Base-by-base conservation (phyloP, 805 yeast species). In the Schwanniomyces polymorphus region DNA sequence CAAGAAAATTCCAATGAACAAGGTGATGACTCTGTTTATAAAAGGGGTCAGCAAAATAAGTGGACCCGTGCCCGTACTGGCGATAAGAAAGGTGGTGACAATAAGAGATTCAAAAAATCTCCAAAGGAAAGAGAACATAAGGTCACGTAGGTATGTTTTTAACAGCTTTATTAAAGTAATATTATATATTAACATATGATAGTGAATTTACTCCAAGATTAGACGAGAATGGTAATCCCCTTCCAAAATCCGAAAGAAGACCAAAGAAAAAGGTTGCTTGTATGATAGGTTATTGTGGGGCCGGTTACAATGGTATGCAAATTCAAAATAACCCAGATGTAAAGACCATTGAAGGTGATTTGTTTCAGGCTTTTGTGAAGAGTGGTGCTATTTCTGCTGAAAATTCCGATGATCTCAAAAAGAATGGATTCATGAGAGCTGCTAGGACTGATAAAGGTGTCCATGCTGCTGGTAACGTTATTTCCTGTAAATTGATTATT, bases 291-390 rank as follows among this genome's bases (percentile, higher is more conserved):
- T 91, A 91, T 70, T 91, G 97, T 64, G 98, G 98, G 37, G 85
- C 97, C 0, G 97, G 97, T 0, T 91, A 91, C 68, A 94, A 88
- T 65, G 98, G 98, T 7, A 89, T 91, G 96, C 98, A 91, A 67
- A 72, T 86, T 53, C 77, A 73, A 48, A 68, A 68, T 47, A 91
- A 91, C 62, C 95, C 96, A 1, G 95, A 91, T 16, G 81, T 81
- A 37, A 83, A 84, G 62, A 91, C 98, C 17, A 91, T 91, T 54
- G 98, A 91, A 68, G 94, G 91, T 11, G 97, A 88, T 42, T 61
- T 91, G 6, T 92, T 89, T 65, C 76, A 80, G 27, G 97, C 97
- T 0, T 81, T 92, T 61, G 78, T 89, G 59, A 79, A 79, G 47
- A 91, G 96, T 2, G 97, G 96, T 16, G 97, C 96, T 4, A 81